A percentile compares a stretch with the other conserved stretches of the same genome.
phyloP scores from a whole-genome alignment of 192 early-diverging fungal species.

The Gigaspora rosea region DNA sequence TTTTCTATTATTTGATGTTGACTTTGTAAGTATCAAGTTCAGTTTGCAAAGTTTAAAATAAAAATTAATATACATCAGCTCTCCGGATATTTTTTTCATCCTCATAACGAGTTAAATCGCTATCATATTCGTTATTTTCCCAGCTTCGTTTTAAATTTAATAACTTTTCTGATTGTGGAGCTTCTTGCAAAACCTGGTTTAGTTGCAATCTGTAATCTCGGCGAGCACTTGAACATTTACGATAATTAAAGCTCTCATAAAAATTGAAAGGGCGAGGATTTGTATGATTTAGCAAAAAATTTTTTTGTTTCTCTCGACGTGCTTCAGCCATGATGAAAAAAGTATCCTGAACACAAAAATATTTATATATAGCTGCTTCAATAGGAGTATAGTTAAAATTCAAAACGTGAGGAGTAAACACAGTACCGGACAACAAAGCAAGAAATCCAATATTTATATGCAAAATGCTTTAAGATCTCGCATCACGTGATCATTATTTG shows the following conservation, averaged over 20 bases:
- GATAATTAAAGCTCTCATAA: background rate
- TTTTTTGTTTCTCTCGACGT: background rate
- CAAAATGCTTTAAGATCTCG: too few relatives aligned
- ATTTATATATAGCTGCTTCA: too few relatives aligned
- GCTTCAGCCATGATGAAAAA: too few relatives aligned
- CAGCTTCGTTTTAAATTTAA: slow-evolving; percentile 5
- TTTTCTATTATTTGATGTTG: slow-evolving; percentile 11
- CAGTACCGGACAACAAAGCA: too few relatives aligned
- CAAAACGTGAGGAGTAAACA: too few relatives aligned
- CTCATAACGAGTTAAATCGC: background rate
- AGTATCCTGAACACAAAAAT: too few relatives aligned
- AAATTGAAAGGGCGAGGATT: background rate
- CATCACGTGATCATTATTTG: too few relatives aligned
- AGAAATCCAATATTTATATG: too few relatives aligned
- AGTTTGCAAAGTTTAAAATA: background rate
- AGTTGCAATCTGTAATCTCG: background rate
- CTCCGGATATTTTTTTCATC: background rate
- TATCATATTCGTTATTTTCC: background rate
- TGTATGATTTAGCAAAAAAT: background rate
- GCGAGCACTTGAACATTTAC: too few relatives aligned
- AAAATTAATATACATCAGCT: slow-evolving; percentile 15
- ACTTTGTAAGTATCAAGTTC: background rate
- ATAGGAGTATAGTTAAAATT: too few relatives aligned
- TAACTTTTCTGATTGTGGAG: background rate
- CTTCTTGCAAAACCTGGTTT: background rate